Evolutionary conservation across 768 basidiomycete species (phyloP), one percentile per base, ranked within the genome.

Genomic region (Podaxis pistillaris): DNA sequence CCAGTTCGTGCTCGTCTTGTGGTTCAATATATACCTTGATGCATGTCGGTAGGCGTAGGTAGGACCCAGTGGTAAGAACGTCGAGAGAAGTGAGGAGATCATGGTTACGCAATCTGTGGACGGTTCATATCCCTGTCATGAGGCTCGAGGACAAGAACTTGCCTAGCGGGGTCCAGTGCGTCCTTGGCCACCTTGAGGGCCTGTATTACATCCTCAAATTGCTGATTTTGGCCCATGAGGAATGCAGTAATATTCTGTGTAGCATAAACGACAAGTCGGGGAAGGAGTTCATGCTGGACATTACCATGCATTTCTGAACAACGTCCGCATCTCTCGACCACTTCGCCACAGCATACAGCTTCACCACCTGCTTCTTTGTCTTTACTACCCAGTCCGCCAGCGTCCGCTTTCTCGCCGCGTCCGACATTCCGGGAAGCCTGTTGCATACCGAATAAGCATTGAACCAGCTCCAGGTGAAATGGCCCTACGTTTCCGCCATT

Each of bases 1-100:
- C 37, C 17, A 53, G 38, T 56, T 52, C 8, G 40, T 38, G 40
- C 8, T 46, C 54, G 38, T 62, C 56, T 63, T 17, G 56, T 17
- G 33, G 54, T 67, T 60, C 61, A 66, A 13, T 22, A 58, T 66
- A 22, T 58, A 92, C 93, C 85, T 91, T 92, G 71, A 96, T 89
- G 56, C 78, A 80, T 1, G 86, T 82, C 17, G 96, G 95, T 15
- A 98, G 83, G 28, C 93, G 81, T 41, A 86, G 79, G 70, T 98
- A 98, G 15, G 91, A 88, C 0, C 95, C 96, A 12, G 87, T 88
- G 1, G 91, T 91, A 36, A 97, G 80, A 59, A 98, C 91, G 67
- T 95, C 91, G 40, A 98, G 76, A 24, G 96, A 96, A 0, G 94
- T 96, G 3, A 95, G 81, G 24, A 98, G 78, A 74, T 98, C 96